Evolutionary conservation across 345 rosid species (phyloP).

Genomic region (Populus nigra): DNA sequence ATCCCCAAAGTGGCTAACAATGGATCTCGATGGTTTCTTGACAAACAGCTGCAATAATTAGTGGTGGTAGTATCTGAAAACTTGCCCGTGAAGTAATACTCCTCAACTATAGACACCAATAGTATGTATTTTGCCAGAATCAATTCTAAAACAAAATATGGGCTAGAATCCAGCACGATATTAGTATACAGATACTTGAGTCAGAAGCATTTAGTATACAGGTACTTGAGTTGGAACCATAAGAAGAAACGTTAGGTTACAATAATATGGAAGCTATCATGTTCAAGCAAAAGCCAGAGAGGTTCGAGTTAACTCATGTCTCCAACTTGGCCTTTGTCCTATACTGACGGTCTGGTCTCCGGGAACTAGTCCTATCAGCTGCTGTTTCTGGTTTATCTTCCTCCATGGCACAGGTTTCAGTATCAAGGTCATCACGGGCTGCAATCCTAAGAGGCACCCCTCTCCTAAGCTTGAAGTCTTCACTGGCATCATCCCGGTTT

Average conservation of each 20-base stretch:
- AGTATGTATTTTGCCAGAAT: background rate
- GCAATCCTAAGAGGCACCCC: conserved; percentile 4
- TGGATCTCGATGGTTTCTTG: background rate
- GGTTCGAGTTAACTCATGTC: background rate
- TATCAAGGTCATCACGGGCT: conserved; percentile 4
- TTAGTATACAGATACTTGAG: background rate
- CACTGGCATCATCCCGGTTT: conserved; percentile 21
- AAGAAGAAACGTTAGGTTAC: background rate
- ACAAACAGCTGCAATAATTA: no score
- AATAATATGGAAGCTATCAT: background rate
- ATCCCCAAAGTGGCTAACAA: background rate
- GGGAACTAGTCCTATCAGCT: conserved; percentile 14
- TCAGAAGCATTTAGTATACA: background rate
- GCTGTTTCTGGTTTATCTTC: conserved; percentile 23
- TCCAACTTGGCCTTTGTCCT: conserved; percentile 44
- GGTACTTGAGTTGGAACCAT: background rate
- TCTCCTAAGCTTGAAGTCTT: conserved; percentile 21
- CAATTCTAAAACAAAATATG: background rate
- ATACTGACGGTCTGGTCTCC: conserved; percentile 54
- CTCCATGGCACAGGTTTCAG: conserved; percentile 14
- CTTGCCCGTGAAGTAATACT: background rate
- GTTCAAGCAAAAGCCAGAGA: background rate
- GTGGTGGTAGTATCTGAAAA: background rate
- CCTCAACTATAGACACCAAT: background rate
- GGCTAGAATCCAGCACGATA: background rate